These are phyloP conservation scores for Mycena rosella DNA, from an alignment of 768 basidiomycete genomes.

Conservation along the genomic window DNA sequence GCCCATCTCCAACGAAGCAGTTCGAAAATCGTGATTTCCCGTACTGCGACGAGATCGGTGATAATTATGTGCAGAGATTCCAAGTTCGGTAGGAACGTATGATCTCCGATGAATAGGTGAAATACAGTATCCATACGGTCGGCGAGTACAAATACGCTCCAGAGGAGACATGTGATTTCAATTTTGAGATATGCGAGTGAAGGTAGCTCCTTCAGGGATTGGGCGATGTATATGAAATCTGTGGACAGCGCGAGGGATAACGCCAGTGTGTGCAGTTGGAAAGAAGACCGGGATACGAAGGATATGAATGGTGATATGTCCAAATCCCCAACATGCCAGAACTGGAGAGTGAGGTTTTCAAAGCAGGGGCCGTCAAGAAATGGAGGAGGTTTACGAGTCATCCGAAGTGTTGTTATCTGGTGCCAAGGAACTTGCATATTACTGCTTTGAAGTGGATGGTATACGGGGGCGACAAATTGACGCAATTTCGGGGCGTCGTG, in stretches of 20 bases:
- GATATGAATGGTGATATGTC: slow-evolving; percentile 1
- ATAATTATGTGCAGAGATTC: slow-evolving; percentile 11
- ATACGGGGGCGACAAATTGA: no score
- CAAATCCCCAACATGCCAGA: background rate
- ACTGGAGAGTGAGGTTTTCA: slow-evolving; percentile 5
- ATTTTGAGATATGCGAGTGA: slow-evolving; percentile 8
- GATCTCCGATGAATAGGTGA: background rate
- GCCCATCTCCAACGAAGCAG: slow-evolving; percentile 18
- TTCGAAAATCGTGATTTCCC: no score
- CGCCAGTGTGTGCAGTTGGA: slow-evolving; percentile 2
- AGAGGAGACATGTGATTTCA: no score
- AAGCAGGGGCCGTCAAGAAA: slow-evolving; percentile 8
- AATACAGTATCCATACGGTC: background rate
- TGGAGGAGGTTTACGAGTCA: background rate
- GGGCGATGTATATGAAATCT: background rate
- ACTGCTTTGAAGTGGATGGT: no score
- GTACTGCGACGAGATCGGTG: no score
- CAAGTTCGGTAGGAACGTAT: slow-evolving; percentile 12
- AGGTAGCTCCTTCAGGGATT: background rate
- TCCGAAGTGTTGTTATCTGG: background rate
- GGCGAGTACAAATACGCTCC: no score
- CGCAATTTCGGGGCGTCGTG: slow-evolving; percentile 14
- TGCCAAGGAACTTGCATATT: background rate
- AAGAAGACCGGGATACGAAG: slow-evolving; percentile 2
- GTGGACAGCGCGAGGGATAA: background rate